Evolutionary conservation across 208 protist species (phyloP), one percentile per base, ranked within the genome.

Genomic region (Phytomonas sp.): DNA sequence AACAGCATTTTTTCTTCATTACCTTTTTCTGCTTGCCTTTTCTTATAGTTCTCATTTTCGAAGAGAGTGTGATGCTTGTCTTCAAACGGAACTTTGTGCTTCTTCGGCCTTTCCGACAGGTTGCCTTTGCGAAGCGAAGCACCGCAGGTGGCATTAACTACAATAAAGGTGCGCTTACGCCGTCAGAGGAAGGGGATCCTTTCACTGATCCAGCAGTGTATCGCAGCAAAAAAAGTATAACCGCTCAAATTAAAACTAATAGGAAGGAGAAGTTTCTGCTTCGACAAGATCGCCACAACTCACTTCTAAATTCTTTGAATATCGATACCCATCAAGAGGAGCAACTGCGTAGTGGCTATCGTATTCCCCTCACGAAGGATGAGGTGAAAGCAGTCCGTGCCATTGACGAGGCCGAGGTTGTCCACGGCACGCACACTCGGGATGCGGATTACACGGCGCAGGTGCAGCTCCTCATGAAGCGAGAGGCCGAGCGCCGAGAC

Each of bases 171-270:
- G 63, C 79, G 0, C 69, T 95, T 0, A 86, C 75, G 4, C n/a
- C 53, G 4, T 28, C 17, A 0, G 87, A 95, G 36, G 71, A 66
- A 30, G 89, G 89, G 13, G 89, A 95, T 72, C 77, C 76, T 37
- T 92, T 92, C 64, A 85, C 89, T 1, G 87, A 95, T 26, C 84
- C 82, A 9, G 62, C 68, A 11, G 85, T 92, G 63, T 95, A 95
- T 73, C 79, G 80, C 9, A 95, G 76, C 68, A 78, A 68, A 31
- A 84, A 68, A 20, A 92, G 77, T 62, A 68, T 89, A 23, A 83
- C 83, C 34, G 81, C 82, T n/a, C 73, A 83, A 30, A 73, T 84
- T 2, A 92, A 91, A 68, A 79, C 76, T 7, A 37, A 61, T 43
- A 67, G 68, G 4, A 91, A 91, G 59, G 74, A 75, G 67, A 68